Base-by-base conservation (phyloP, 768 basidiomycete species). In the Boletus tomentosulus region DNA sequence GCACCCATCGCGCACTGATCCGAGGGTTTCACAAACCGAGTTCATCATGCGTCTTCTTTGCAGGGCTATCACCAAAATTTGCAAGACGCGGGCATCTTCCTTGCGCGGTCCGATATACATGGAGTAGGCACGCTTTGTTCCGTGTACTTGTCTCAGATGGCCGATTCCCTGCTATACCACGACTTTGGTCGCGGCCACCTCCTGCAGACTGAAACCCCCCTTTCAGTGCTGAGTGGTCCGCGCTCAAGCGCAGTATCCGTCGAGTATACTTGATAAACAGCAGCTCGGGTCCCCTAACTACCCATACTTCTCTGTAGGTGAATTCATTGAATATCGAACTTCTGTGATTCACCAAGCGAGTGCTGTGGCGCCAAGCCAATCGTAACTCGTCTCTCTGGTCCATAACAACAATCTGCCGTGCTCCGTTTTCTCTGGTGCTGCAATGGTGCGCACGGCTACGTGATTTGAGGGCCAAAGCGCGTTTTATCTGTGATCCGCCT, bases 1-100 rank as follows among this genome's bases (percentile, higher is more conserved):
- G 28, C 48, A 43, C 24, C 30, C 38, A 15, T 30, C 22, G 50
- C 34, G 15, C 45, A 13, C 27, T 56, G 65, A 64, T 64, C 58
- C 64, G 58, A 64, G 64, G 55, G 53, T 28, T 55, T 50, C 53
- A 51, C 34, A 25, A 39, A 4, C 47, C 48, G 46, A 41, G 53
- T 54, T 31, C 62, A 51, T 52, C 35, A 51, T 31, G n/a, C 8
- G 9, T 48, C 55, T 52, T 52, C 42, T n/a, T 46, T 25, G n/a
- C 41, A 37, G 37, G 45, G 28, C 42, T 38, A 7, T n/a, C 48
- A 16, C 33, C n/a, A n/a, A n/a, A n/a, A n/a, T n/a, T n/a, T n/a
- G n/a, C 47, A 27, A 34, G 33, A 25, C 19, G 43, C 4, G 15
- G n/a, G 48, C n/a, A 5, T 50, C 43, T 37, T 48, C 33, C 16